Base-by-base conservation (phyloP, 148 eudicot species). In the Vaccinium darrowii region DNA sequence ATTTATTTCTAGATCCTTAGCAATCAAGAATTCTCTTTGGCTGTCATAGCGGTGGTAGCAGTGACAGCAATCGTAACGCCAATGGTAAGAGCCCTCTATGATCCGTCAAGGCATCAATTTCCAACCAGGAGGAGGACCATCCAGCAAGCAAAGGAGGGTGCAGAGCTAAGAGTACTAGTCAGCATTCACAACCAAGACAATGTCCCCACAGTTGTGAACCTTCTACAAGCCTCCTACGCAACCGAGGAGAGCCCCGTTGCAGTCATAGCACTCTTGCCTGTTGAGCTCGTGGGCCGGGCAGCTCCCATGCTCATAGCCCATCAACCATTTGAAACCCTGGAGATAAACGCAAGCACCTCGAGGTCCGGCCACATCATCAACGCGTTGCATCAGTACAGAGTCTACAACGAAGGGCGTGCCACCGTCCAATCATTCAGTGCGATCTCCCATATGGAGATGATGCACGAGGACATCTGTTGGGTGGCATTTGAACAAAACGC, bases 381-480 rank as follows among this genome's bases (percentile, higher is more conserved):
- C 15, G 98, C 98, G 33, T 88, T 95, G 78, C 87, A 88, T 43
- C 85, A 87, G 4, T 94, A 86, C 36, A 92, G 90, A 84, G 81
- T 27, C 13, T 83, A 80, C 60, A 88, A 90, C 62, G 76, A 87
- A 39, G 89, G 86, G 16, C 43, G 80, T 0, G 91, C 85, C 50
- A 81, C 88, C 0, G 81, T 94, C 21, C 91, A 92, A 71, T 73
- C 93, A 1, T 92, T 90, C 89, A 93, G 88, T 21, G 86, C 90
- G 60, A 85, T 91, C 88, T 92, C 97, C 0, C 92, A 85, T 9
- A 76, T 79, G 1, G 88, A 87, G 2, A 88, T 87, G 8, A 90
- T 90, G 90, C 92, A 93, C 51, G 94, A 94, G 43, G 95, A 93
- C 77, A 83, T 94, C 14, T 90, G 91, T 78, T 85, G 91, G 33